These are phyloP conservation scores for Isabelozyma heimii DNA, from an alignment of 805 yeast species.

Conservation along the genomic window DNA sequence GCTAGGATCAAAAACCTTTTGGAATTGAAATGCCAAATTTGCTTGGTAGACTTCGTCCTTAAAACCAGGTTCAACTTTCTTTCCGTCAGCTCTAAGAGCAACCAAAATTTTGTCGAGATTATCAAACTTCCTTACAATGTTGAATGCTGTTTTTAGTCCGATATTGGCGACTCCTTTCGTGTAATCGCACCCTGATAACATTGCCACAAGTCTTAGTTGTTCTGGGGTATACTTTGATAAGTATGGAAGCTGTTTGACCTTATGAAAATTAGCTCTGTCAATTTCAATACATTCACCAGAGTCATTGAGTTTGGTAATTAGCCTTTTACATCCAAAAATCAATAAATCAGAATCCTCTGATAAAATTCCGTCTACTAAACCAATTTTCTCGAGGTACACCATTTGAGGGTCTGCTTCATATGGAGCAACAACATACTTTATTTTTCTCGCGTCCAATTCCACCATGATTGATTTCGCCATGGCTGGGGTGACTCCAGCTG, in stretches of 20 bases:
- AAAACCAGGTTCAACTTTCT: slow-evolving; percentile 56
- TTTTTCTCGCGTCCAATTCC: slow-evolving; percentile 52
- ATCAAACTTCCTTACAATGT: slow-evolving; percentile 49
- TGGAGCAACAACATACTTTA: slow-evolving; percentile 88
- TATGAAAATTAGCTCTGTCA: slow-evolving; percentile 49
- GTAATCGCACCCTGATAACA: slow-evolving; percentile 95
- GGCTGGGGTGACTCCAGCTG: slow-evolving; percentile 82
- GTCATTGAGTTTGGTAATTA: slow-evolving; percentile 82
- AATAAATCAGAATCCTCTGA: slow-evolving; percentile 94
- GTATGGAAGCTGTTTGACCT: slow-evolving; percentile 46
- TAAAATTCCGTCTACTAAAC: slow-evolving; percentile 77
- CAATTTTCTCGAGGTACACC: slow-evolving; percentile 78
- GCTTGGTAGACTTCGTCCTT: slow-evolving; percentile 64
- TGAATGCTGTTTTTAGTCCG: slow-evolving; percentile 77
- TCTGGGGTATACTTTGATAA: slow-evolving; percentile 50
- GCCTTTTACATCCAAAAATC: slow-evolving; percentile 75
- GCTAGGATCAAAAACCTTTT: slow-evolving; percentile 78
- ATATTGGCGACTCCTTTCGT: slow-evolving; percentile 80
- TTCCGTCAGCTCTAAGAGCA: slow-evolving; percentile 60
- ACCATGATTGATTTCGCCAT: slow-evolving; percentile 88
- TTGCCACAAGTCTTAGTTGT: slow-evolving; percentile 74
- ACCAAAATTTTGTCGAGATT: slow-evolving; percentile 55
- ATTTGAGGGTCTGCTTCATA: slow-evolving; percentile 98
- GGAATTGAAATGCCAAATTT: slow-evolving; percentile 74
- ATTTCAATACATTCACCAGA: slow-evolving; percentile 73